Evolutionary conservation across 441 rosid species (phyloP).

Genomic region (Macaranga tanarius): DNA sequence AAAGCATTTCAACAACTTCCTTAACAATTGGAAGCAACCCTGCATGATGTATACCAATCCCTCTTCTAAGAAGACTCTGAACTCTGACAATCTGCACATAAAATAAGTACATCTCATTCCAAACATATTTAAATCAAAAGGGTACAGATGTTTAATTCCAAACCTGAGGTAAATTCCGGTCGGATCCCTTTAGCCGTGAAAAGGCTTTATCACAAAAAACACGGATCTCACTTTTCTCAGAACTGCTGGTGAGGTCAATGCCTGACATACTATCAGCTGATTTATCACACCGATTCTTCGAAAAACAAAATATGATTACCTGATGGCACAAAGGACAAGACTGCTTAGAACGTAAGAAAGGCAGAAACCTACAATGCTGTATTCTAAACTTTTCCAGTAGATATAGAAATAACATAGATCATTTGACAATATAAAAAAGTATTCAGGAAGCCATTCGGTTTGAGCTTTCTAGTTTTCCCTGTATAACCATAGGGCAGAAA

Average conservation of each 20-base stretch:
- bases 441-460: slow-evolving; percentile 2
- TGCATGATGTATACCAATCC: slow-evolving; percentile 98
- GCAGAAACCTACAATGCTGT: slow-evolving; percentile 9
- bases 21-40: slow-evolving; percentile 99
- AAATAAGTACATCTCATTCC: slow-evolving; percentile 26
- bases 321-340: slow-evolving; percentile 33
- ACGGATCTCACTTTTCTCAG: slow-evolving; percentile 87
- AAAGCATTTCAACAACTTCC: slow-evolving; percentile 99
- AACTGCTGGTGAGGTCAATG: slow-evolving; percentile 76
- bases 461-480: neutral
- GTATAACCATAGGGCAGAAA: neutral
- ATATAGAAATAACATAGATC: neutral
- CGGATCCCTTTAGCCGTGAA: slow-evolving; percentile 96
- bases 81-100: slow-evolving; percentile 78
- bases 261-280: slow-evolving; percentile 73
- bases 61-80: slow-evolving; percentile 83
- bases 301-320: slow-evolving; percentile 96
- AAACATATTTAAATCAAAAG: slow-evolving; percentile 19
- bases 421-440: slow-evolving; percentile 8
- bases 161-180: slow-evolving; percentile 95
- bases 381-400: neutral
- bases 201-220: slow-evolving; percentile 97
- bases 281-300: slow-evolving; percentile 95
- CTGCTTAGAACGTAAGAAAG: slow-evolving; percentile 18
- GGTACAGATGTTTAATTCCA: slow-evolving; percentile 29